These are phyloP conservation scores for Wickerhamomyces sp. DNA, from an alignment of 1,139 yeast genomes.

Conservation along the genomic window DNA sequence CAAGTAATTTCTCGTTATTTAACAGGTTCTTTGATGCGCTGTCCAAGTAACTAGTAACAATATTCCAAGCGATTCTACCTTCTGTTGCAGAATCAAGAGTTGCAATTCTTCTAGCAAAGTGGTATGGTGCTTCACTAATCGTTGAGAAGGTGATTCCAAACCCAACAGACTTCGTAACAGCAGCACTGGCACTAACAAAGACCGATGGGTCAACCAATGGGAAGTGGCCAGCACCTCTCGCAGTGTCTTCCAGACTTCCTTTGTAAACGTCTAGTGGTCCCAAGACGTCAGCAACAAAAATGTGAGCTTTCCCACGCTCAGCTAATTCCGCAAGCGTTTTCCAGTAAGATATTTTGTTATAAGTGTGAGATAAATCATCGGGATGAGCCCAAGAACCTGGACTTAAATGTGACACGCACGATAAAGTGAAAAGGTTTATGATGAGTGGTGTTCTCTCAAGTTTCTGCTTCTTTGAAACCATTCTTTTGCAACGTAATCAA, in stretches of 20 bases:
- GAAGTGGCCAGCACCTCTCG: slow-evolving; percentile 36
- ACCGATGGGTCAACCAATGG: slow-evolving; percentile 35
- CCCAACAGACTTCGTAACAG: slow-evolving; percentile 33
- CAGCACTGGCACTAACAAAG: slow-evolving; percentile 36
- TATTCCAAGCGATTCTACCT: slow-evolving; percentile 42
- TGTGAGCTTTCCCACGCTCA: slow-evolving; percentile 38
- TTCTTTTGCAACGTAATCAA: neutral
- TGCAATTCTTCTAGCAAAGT: slow-evolving; percentile 36
- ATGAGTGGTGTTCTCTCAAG: slow-evolving; percentile 23
- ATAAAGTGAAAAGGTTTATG: slow-evolving; percentile 39
- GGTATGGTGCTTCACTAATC: slow-evolving; percentile 38
- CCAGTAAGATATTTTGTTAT: slow-evolving; percentile 39
- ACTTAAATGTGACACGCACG: slow-evolving; percentile 32
- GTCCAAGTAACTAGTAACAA: slow-evolving; percentile 38
- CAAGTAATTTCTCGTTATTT: slow-evolving; percentile 31
- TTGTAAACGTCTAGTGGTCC: slow-evolving; percentile 41
- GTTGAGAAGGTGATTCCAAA: slow-evolving; percentile 41
- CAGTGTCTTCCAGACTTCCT: slow-evolving; percentile 35
- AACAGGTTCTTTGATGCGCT: slow-evolving; percentile 37
- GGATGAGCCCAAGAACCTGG: slow-evolving; percentile 39
- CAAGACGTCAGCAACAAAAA: slow-evolving; percentile 42
- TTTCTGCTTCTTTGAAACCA: neutral
- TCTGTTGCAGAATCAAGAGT: slow-evolving; percentile 37
- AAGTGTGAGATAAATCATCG: slow-evolving; percentile 29
- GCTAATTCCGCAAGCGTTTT: slow-evolving; percentile 36